Conservation (phyloP, 805 yeast species). For the Yamadazyma sp. region DNA sequence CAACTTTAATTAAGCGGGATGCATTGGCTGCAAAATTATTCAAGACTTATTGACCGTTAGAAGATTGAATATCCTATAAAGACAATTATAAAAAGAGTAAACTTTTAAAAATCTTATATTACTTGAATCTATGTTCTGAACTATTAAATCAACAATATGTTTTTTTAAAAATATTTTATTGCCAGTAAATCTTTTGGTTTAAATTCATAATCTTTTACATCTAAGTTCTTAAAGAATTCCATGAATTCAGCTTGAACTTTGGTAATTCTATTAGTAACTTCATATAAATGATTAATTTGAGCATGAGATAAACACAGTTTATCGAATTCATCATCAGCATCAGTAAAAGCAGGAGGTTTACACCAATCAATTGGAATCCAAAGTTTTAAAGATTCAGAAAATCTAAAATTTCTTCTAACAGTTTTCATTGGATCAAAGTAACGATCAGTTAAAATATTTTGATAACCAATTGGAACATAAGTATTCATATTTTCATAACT, state of each 20-base stretch:
- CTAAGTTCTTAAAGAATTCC: slow-evolving; percentile 7
- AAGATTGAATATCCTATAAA: no score
- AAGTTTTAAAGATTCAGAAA: slow-evolving; percentile 9
- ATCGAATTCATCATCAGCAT: slow-evolving; percentile 10
- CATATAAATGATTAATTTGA: slow-evolving; percentile 1
- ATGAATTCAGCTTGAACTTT: slow-evolving; percentile 8
- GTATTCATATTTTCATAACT: slow-evolving; percentile 34
- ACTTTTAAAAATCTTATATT: no score
- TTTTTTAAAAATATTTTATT: not conserved
- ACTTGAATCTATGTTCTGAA: no score
- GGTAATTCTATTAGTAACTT: slow-evolving; percentile 3
- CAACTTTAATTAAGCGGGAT: no score
- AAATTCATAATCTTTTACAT: slow-evolving; percentile 5
- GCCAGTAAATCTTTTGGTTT: slow-evolving; percentile 1
- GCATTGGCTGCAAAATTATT: no score
- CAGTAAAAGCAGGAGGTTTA: slow-evolving; percentile 4
- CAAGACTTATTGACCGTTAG: no score
- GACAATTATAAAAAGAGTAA: no score
- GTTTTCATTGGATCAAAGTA: slow-evolving; percentile 18
- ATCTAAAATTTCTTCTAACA: slow-evolving; percentile 5
- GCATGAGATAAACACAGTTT: slow-evolving; percentile 11
- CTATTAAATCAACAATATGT: no score
- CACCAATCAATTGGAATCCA: slow-evolving; percentile 13
- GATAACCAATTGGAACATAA: slow-evolving; percentile 30
- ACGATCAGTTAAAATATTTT: slow-evolving; percentile 24